A percentile compares a stretch with the other conserved stretches of the same genome.
Conservation (phyloP, 305 asterid species). For the Salvia sclarea region DNA sequence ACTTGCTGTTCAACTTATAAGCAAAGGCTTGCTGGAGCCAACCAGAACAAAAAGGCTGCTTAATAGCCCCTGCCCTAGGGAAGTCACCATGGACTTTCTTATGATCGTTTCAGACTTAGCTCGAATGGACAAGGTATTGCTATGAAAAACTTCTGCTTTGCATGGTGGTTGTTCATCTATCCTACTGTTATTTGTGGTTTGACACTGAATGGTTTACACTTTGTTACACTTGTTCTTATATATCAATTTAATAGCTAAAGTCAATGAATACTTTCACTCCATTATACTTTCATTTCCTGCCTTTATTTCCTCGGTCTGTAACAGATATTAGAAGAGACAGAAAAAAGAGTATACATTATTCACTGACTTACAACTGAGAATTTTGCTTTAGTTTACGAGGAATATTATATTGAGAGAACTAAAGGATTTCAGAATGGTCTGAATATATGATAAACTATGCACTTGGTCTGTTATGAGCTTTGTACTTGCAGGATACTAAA, state of each 20-base stretch:
- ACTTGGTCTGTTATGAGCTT: not conserved
- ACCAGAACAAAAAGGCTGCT: slow-evolving; percentile 72
- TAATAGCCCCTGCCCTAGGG: slow-evolving; percentile 71
- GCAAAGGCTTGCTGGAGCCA: slow-evolving; percentile 81
- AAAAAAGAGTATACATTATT: not conserved
- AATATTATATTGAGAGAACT: slow-evolving; percentile 1
- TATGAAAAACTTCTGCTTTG: slow-evolving; percentile 19
- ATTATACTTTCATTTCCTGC: not conserved
- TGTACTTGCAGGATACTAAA: not conserved
- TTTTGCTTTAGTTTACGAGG: not conserved
- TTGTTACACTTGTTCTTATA: slow-evolving; percentile 9
- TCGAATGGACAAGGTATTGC: slow-evolving; percentile 96
- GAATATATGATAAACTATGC: not conserved
- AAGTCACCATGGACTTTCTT: slow-evolving; percentile 83
- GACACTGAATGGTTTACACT: not conserved
- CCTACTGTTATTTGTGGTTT: slow-evolving; percentile 21
- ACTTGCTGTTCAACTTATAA: slow-evolving; percentile 84
- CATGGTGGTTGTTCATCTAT: slow-evolving; percentile 13
- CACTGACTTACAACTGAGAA: not conserved
- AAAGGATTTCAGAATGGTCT: not conserved
- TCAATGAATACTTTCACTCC: slow-evolving; percentile 11
- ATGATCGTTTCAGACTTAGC: slow-evolving; percentile 97
- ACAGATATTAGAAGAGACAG: not conserved
- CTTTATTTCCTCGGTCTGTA: not conserved
- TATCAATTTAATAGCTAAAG: slow-evolving; percentile 8